Evolutionary conservation across 352 stramenopile species (phyloP).

Genomic region (Phytophthora vignae): DNA sequence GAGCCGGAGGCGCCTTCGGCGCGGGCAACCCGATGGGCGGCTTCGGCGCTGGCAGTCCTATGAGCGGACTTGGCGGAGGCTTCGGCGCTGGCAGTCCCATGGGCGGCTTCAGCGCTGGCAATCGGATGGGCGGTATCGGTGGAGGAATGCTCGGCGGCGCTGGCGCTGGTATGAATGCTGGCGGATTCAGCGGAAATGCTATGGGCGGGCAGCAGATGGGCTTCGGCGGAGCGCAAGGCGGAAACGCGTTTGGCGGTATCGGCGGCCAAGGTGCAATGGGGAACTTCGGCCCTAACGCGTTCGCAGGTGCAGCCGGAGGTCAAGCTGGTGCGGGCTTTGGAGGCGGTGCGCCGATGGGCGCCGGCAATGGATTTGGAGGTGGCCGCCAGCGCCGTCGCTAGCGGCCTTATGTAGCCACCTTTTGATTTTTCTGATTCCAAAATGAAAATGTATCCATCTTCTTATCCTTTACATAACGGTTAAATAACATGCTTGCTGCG

Average conservation of each 20-base stretch:
- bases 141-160: conserved; percentile 12
- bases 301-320: too few relatives aligned
- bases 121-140: conserved; percentile 6
- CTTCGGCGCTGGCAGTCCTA: conserved; percentile 9
- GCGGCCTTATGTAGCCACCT: too few relatives aligned
- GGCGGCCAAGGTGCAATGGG: conserved; percentile 7
- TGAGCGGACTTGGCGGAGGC: conserved; percentile 4
- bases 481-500: too few relatives aligned
- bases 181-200: conserved; percentile 8
- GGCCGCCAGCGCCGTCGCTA: neutral
- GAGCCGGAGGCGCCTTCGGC: conserved; percentile 3
- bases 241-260: conserved; percentile 13
- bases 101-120: conserved; percentile 2
- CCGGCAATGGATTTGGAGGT: neutral
- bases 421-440: too few relatives aligned
- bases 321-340: neutral
- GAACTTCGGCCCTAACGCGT: neutral
- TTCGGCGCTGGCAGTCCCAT: conserved; percentile 20
- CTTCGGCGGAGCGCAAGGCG: conserved; percentile 16
- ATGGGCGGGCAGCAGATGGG: conserved; percentile 3
- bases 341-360: neutral
- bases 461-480: too few relatives aligned
- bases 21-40: neutral
- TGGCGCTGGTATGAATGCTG: neutral
- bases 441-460: too few relatives aligned